These are phyloP conservation scores for Globisporangium barbulae DNA, from an alignment of 352 stramenopile genomes.

Conservation along the genomic window DNA sequence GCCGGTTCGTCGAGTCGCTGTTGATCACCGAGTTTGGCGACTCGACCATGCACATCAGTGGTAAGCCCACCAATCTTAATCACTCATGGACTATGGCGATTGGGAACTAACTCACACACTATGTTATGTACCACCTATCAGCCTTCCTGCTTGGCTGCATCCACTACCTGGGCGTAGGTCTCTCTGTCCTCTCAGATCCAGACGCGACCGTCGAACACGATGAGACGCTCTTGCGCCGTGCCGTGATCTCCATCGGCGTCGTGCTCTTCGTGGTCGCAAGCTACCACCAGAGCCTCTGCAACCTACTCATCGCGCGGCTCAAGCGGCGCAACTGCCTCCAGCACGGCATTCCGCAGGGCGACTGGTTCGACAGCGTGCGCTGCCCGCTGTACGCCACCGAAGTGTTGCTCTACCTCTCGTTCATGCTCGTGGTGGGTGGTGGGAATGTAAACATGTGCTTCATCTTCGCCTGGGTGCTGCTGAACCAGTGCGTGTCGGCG, in stretches of 20 bases:
- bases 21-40: conserved; percentile 67
- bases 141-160: conserved; percentile 52
- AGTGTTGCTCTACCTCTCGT: conserved; percentile 55
- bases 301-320: conserved; percentile 48
- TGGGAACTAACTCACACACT: background rate
- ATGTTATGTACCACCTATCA: conserved; percentile 8
- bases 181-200: conserved; percentile 43
- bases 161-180: conserved; percentile 56
- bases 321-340: conserved; percentile 46
- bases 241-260: conserved; percentile 22
- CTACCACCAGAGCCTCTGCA: conserved; percentile 63
- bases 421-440: conserved; percentile 40
- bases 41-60: conserved; percentile 52
- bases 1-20: conserved; percentile 55
- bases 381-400: conserved; percentile 66
- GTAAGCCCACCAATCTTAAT: conserved; percentile 16
- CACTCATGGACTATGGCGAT: background rate
- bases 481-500: conserved; percentile 63
- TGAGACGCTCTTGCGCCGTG: conserved; percentile 17
- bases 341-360: conserved; percentile 52
- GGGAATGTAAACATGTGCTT: conserved; percentile 41
- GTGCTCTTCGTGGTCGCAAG: conserved; percentile 41
- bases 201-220: conserved; percentile 21
- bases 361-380: conserved; percentile 65
- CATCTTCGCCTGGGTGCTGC: conserved; percentile 48